Evolutionary conservation across 208 protist species (phyloP), one percentile per base, ranked within the genome.

Genomic region (Leishmania arabica): DNA sequence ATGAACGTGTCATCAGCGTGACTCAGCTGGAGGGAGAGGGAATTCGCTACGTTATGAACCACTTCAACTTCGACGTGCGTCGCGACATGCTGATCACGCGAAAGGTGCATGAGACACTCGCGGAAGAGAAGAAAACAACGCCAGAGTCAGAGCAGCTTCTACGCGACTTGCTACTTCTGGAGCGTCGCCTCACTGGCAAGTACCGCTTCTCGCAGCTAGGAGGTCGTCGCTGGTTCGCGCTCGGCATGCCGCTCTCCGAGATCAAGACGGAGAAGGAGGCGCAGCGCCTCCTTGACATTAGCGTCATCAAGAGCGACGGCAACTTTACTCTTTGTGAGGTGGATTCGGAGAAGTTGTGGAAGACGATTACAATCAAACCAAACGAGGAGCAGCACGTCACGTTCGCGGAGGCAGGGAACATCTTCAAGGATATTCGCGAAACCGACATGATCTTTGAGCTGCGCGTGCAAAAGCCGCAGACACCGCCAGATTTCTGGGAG

Each of bases 11-110:
- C 24, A 89, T 91, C 40, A 93, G 80, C 72, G 69, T 82, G 1
- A 96, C 80, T n/a, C 85, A 91, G 47, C 86, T 97, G 11, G 89
- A 95, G 54, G 93, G 93, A 31, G 93, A 97, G 82, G 81, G 77
- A 21, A 88, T 91, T 49, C 88, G 95, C 37, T 98, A 96, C 87
- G 91, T 96, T 27, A 76, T 97, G 27, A 91, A 97, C 76, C 95
- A 98, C 87, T 98, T 94, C 88, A 97, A 97, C 79, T 97, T 97
- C 80, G 93, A 97, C 82, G 85, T 98, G 24, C 95, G 95, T 49
- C 95, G 95, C 31, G 95, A 98, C 84, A 93, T 82, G 3, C 37
- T 66, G 31, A 97, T 98, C 77, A 95, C 95, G 3, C 85, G 88
- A 37, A 86, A 86, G 64, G 88, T 95, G 54, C 92, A 95, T 69